Base-by-base conservation (phyloP, 345 rosid genomes). In the Melaleuca quinquenervia region DNA sequence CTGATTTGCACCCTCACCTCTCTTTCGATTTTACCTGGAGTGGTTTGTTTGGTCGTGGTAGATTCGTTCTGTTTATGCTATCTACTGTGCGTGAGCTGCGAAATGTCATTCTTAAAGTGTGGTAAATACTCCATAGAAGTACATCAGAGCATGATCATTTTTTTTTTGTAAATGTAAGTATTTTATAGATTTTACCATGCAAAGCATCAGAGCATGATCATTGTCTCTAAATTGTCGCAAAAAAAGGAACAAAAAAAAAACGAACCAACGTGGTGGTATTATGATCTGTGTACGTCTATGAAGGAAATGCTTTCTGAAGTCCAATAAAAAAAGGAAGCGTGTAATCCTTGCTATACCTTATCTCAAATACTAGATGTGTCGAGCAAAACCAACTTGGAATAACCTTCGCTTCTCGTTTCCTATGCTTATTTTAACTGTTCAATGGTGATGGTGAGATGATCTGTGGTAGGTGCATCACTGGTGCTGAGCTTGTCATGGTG, bases 401-500 rank as follows among this genome's bases (percentile, higher is more conserved):
- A 41, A 36, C 80, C 80, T 70, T 70, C 36, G 80, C 26, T 36
- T 70, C 48, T 36, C 48, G 48, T 41, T 32, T 36, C 48, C 80
- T 36, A 36, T 70, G 80, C 26, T 70, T 70, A 36, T 70, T 70
- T 20, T 70, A 41, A 1, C 2, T 8, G 18, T 26, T 36, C 80
- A 8, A 70, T 21, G 80, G 80, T 70, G 80, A 70, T 3, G 18
- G 80, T 70, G 80, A 20, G 26, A 36, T 70, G 13, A 70, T 36
- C 80, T 70, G 48, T 36, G 80, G 36, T 95, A 18, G 98, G 99
- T 4, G 94, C 94, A 0, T 91, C 98, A 5, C 85, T 94, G 85
- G 96, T 89, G 70, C 87, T 96, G 52, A 96, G 97, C 85, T 76
- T 95, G 51, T 94, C 98, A 3, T 96, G 99, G 99, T 96, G 98